Conservation (phyloP, 495 filamentous ascomycete species). For the Elaphomyces granulatus region DNA sequence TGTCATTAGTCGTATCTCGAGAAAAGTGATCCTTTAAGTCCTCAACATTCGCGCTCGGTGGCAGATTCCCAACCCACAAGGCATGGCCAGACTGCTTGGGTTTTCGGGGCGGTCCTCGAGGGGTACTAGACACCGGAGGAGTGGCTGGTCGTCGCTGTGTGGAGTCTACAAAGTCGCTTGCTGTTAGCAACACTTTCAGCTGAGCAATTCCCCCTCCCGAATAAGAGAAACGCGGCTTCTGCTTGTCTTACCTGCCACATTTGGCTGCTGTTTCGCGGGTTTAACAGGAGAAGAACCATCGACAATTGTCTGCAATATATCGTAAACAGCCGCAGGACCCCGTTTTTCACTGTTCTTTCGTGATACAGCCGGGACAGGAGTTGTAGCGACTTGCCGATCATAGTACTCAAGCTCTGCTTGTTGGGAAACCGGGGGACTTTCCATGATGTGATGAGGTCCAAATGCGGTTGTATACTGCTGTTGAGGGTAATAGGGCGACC, state of each 20-base stretch:
- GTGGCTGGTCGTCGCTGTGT: neutral
- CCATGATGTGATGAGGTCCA: constrained; percentile 8
- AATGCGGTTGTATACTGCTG: constrained; percentile 12
- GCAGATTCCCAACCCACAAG: constrained; percentile 93
- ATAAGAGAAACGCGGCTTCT: too few species aligned
- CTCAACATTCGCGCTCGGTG: constrained; percentile 61
- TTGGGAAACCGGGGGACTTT: constrained; percentile 5
- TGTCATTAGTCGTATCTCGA: constrained; percentile 55
- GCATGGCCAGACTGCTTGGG: constrained; percentile 89
- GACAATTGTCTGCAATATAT: constrained; percentile 31
- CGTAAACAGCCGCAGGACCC: constrained; percentile 13
- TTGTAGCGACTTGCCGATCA: neutral
- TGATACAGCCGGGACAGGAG: constrained; percentile 1
- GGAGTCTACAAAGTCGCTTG: neutral
- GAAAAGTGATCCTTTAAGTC: constrained; percentile 86
- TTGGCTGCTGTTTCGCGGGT: constrained; percentile 5
- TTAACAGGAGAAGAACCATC: constrained; percentile 29
- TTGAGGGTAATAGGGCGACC: constrained; percentile 16
- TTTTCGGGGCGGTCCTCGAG: constrained; percentile 81
- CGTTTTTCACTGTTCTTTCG: constrained; percentile 14
- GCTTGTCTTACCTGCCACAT: constrained; percentile 18
- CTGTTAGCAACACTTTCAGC: too few species aligned
- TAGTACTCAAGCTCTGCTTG: constrained; percentile 2
- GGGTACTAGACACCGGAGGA: constrained; percentile 30
- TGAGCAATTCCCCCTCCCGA: too few species aligned